Evolutionary conservation across 345 rosid genomes (phyloP).

Genomic region (Eucalyptus coolabah): DNA sequence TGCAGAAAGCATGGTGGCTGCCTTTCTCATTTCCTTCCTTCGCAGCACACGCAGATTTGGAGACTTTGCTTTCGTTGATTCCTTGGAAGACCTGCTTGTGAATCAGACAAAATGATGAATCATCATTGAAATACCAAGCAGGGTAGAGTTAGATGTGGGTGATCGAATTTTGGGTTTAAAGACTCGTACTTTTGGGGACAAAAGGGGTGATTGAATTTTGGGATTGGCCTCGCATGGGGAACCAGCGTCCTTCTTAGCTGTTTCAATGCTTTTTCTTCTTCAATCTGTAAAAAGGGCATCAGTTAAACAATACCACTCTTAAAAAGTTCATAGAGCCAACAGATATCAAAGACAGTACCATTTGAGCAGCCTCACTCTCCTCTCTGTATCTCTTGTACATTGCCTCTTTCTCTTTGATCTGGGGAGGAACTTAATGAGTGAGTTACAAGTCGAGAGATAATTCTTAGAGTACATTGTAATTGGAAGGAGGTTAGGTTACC

Average conservation of each 20-base stretch:
- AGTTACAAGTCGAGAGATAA: not conserved
- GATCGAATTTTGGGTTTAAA: constrained; percentile 28
- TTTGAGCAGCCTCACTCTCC: constrained; percentile 75
- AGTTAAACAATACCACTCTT: not conserved
- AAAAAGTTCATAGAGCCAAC: not conserved
- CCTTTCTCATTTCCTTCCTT: constrained; percentile 17
- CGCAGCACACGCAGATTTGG: constrained; percentile 37
- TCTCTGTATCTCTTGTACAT: constrained; percentile 88
- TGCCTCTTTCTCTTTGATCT: constrained; percentile 88
- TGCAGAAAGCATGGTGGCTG: not conserved
- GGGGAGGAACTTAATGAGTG: not conserved
- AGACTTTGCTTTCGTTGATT: constrained; percentile 52
- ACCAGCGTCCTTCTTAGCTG: constrained; percentile 89
- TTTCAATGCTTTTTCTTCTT: constrained; percentile 85
- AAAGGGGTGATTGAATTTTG: constrained; percentile 78
- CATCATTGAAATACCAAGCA: not conserved
- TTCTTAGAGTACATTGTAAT: not conserved
- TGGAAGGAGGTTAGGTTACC: constrained; percentile 16
- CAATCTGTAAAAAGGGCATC: constrained; percentile 30
- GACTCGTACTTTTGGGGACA: constrained; percentile 58
- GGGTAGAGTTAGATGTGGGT: not conserved
- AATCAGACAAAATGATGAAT: not conserved
- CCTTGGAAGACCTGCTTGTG: constrained; percentile 45
- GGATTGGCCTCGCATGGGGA: constrained; percentile 84
- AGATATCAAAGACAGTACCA: constrained; percentile 27